Evolutionary conservation across 1,284 basidiomycete species (phyloP).

Genomic region (Malassezia nana): DNA sequence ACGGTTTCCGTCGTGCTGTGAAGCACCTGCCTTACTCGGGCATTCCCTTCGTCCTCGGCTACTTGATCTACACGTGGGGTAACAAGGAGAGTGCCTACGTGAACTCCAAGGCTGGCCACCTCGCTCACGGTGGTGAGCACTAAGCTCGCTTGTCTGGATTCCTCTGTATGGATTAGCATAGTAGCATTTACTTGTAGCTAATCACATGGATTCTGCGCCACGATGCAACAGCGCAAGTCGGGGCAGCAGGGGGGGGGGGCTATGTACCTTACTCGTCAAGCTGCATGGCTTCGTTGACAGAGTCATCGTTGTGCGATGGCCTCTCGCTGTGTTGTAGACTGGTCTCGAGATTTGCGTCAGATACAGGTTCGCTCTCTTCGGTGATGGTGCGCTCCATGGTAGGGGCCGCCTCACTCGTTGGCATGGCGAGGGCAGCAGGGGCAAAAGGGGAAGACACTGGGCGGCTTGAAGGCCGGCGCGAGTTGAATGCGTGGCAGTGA

Average conservation of each 20-base stretch:
- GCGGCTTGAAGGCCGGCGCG: conserved; percentile 41
- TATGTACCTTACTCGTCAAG: conserved; percentile 1
- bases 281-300: conserved; percentile 1
- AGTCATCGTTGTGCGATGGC: not conserved
- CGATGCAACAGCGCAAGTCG: not conserved
- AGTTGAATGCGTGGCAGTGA: conserved; percentile 65
- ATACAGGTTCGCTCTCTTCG: not conserved
- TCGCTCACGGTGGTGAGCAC: conserved; percentile 17
- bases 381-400: not conserved
- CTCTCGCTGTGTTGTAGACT: not conserved
- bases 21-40: conserved; percentile 45
- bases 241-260: not conserved
- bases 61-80: conserved; percentile 44
- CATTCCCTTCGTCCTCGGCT: conserved; percentile 38
- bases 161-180: not conserved
- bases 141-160: not conserved
- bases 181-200: conserved; percentile 1
- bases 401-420: not conserved
- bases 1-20: conserved; percentile 44
- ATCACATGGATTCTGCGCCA: not conserved
- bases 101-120: conserved; percentile 46
- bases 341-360: not conserved
- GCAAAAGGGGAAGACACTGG: conserved; percentile 42
- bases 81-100: conserved; percentile 40
- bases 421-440: too few species aligned